A percentile compares a stretch with the other conserved stretches of the same genome.
Conservation (phyloP, 1,284 basidiomycete genomes). For the Fomitopsis schrenkii region DNA sequence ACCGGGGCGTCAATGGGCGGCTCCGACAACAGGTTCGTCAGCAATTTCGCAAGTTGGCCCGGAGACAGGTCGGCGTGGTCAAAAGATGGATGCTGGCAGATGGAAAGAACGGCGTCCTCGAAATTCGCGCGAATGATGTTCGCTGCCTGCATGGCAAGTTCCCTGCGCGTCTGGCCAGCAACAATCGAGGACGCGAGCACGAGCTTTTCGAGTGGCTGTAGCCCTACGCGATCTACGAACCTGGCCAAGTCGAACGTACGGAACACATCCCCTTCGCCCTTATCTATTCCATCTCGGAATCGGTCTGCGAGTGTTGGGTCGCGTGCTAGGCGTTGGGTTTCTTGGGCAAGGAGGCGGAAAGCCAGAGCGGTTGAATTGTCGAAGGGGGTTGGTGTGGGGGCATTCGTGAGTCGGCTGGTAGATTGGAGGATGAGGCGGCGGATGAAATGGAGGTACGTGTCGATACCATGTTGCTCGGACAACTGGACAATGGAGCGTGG, state of each 20-base stretch:
- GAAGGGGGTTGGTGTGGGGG: conserved; percentile 53
- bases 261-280: conserved; percentile 76
- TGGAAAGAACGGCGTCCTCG: conserved; percentile 66
- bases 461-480: conserved; percentile 90
- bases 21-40: conserved; percentile 76
- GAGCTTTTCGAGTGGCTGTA: conserved; percentile 76
- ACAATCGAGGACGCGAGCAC: conserved; percentile 74
- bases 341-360: conserved; percentile 81
- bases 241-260: conserved; percentile 75
- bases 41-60: conserved; percentile 70
- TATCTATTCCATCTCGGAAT: conserved; percentile 83
- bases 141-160: conserved; percentile 65
- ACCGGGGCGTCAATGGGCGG: conserved; percentile 60
- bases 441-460: conserved; percentile 94
- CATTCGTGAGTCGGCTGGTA: conserved; percentile 60
- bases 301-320: conserved; percentile 85
- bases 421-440: conserved; percentile 87
- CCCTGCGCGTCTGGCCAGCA: conserved; percentile 63
- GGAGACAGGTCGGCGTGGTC: conserved; percentile 77
- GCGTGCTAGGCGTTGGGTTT: conserved; percentile 79
- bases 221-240: conserved; percentile 73
- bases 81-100: conserved; percentile 74
- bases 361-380: conserved; percentile 72
- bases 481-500: conserved; percentile 47
- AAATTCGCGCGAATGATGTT: conserved; percentile 70